These are phyloP conservation scores for Perkinsus chesapeaki DNA, from an alignment of 169 alveolate genomes.

Conservation along the genomic window DNA sequence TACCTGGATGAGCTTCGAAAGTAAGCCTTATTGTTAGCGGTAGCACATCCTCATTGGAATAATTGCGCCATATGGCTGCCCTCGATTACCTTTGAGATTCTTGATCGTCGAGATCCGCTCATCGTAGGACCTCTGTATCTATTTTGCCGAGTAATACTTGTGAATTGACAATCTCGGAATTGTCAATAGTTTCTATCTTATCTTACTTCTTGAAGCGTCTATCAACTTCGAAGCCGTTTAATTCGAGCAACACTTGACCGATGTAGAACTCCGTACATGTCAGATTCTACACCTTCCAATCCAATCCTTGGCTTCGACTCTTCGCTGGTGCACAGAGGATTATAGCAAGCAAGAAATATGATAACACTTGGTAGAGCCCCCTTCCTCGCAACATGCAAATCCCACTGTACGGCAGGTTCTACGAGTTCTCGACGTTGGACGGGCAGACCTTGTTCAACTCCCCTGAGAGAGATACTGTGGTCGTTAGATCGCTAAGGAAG, in stretches of 20 bases:
- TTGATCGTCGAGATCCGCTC: too few species aligned
- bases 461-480: not conserved
- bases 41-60: too few species aligned
- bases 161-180: too few species aligned
- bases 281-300: not conserved
- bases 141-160: too few species aligned
- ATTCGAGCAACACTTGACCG: not conserved
- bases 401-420: not conserved
- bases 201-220: too few species aligned
- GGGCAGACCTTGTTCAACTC: not conserved
- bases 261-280: not conserved
- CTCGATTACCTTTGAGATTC: too few species aligned
- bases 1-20: not conserved
- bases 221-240: too few species aligned
- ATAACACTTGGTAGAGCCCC: not conserved
- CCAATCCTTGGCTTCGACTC: not conserved
- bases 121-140: too few species aligned
- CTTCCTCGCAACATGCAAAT: not conserved
- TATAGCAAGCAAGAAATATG: not conserved
- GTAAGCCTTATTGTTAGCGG: too few species aligned
- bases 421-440: not conserved
- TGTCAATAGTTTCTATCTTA: too few species aligned
- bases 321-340: not conserved
- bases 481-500: not conserved
- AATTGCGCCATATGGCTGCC: too few species aligned